Evolutionary conservation across 2,329 filamentous ascomycete genomes (phyloP).

Genomic region (Alternaria dauci): DNA sequence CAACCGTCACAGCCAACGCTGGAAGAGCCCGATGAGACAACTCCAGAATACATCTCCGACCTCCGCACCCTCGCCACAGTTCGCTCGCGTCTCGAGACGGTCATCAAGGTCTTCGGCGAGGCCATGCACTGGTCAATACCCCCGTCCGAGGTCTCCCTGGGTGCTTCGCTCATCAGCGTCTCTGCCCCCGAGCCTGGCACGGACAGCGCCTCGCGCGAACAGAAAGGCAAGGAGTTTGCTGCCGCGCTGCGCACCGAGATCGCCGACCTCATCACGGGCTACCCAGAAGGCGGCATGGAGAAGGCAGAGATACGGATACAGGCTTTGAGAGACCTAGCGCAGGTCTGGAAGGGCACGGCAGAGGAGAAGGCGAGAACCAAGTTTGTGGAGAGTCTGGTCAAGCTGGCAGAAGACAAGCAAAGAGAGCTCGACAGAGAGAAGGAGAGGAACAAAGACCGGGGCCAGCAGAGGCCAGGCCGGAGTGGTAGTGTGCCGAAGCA

Average conservation of each 20-base stretch:
- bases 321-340: conserved; percentile 75
- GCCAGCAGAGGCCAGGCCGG: conserved; percentile 30
- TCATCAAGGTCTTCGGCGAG: conserved; percentile 90
- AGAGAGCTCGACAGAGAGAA: conserved; percentile 55
- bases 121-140: conserved; percentile 96
- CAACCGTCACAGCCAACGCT: not conserved
- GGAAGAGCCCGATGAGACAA: conserved; percentile 20
- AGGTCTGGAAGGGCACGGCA: conserved; percentile 94
- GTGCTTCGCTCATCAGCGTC: conserved; percentile 87
- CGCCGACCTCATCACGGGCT: conserved; percentile 67
- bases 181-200: conserved; percentile 80
- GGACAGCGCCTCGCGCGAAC: conserved; percentile 75
- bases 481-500: conserved; percentile 36
- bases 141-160: conserved; percentile 83
- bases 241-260: conserved; percentile 76
- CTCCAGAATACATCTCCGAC: conserved; percentile 70
- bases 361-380: conserved; percentile 86
- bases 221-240: conserved; percentile 85
- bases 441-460: conserved; percentile 28
- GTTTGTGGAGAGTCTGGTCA: conserved; percentile 83
- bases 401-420: conserved; percentile 79
- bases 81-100: conserved; percentile 81
- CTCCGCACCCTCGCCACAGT: conserved; percentile 85
- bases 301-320: conserved; percentile 78
- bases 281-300: conserved; percentile 68